These are phyloP conservation scores for Planoprotostelium fungivorum DNA, from an alignment of 78 protist genomes.

Conservation along the genomic window DNA sequence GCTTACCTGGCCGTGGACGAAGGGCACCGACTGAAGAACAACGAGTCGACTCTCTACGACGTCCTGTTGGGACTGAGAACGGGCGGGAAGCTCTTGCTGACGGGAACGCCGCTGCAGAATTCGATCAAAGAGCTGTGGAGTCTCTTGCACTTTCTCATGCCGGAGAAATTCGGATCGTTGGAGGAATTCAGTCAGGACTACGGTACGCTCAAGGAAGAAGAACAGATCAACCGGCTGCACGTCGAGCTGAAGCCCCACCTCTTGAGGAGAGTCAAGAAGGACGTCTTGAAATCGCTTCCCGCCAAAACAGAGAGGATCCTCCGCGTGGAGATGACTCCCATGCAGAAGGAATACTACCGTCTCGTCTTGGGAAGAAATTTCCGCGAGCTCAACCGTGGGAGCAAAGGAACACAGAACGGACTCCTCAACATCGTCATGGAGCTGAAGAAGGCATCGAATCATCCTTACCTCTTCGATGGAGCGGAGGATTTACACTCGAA, in stretches of 20 bases:
- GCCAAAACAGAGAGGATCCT: slow-evolving; percentile 81
- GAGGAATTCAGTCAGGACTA: slow-evolving; percentile 49
- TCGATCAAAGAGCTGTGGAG: slow-evolving; percentile 86
- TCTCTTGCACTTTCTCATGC: slow-evolving; percentile 79
- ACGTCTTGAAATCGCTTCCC: slow-evolving; percentile 84
- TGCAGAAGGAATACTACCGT: slow-evolving; percentile 75
- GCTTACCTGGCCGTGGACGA: slow-evolving; percentile 82
- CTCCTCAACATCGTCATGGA: slow-evolving; percentile 85
- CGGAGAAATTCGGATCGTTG: slow-evolving; percentile 44
- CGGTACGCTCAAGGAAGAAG: slow-evolving; percentile 33
- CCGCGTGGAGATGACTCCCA: slow-evolving; percentile 72
- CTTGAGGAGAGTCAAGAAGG: slow-evolving; percentile 81
- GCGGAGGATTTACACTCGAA: slow-evolving; percentile 29
- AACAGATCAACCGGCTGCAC: slow-evolving; percentile 66
- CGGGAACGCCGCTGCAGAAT: slow-evolving; percentile 95
- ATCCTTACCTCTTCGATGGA: slow-evolving; percentile 81
- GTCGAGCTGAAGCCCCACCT: slow-evolving; percentile 78
- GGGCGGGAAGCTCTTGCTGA: slow-evolving; percentile 48
- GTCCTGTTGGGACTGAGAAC: slow-evolving; percentile 39
- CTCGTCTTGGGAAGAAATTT: slow-evolving; percentile 67
- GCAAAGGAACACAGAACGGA: slow-evolving; percentile 32
- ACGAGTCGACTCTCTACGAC: slow-evolving; percentile 57
- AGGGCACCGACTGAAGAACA: slow-evolving; percentile 87
- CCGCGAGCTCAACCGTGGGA: slow-evolving; percentile 44
- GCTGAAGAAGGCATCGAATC: slow-evolving; percentile 94